Evolutionary conservation across 2,329 filamentous ascomycete species (phyloP).

Genomic region (Gremmenia infestans): DNA sequence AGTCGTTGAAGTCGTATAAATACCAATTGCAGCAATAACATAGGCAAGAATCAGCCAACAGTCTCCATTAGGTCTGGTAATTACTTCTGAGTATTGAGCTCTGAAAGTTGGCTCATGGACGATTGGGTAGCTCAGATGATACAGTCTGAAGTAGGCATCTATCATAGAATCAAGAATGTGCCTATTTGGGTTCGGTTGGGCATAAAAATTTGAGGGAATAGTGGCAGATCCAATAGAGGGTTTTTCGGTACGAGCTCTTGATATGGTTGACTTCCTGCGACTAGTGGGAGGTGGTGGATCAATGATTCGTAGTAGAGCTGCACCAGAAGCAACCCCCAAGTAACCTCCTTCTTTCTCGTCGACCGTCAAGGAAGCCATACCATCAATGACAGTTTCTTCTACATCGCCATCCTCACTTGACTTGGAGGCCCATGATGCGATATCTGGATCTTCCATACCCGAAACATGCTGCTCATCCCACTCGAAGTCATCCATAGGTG

Average conservation of each 20-base stretch:
- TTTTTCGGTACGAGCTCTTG: not conserved
- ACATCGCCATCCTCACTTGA: constrained; percentile 3
- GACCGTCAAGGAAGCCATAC: constrained; percentile 18
- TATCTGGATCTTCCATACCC: constrained; percentile 1
- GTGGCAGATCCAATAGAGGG: not conserved
- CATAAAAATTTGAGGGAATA: not conserved
- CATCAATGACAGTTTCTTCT: constrained; percentile 12
- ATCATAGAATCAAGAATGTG: constrained; percentile 13
- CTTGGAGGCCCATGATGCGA: constrained; percentile 6
- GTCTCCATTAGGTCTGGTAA: constrained; percentile 9
- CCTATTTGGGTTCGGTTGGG: constrained; percentile 3
- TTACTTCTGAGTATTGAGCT: constrained; percentile 24
- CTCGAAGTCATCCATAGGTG: constrained; percentile 8
- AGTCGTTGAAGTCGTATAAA: constrained; percentile 6
- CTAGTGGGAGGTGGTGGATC: not conserved
- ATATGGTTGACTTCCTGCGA: not conserved
- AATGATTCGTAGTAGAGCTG: constrained; percentile 12
- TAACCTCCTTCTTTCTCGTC: constrained; percentile 15
- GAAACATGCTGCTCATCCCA: constrained; percentile 9
- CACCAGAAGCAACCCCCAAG: constrained; percentile 15
- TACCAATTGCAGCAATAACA: constrained; percentile 14
- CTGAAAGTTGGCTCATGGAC: constrained; percentile 41
- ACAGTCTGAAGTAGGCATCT: constrained; percentile 39
- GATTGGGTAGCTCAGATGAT: constrained; percentile 41
- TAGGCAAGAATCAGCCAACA: constrained; percentile 14